Base-by-base conservation (phyloP, 257 asterid species). In the Oldenlandia corymbosa region DNA sequence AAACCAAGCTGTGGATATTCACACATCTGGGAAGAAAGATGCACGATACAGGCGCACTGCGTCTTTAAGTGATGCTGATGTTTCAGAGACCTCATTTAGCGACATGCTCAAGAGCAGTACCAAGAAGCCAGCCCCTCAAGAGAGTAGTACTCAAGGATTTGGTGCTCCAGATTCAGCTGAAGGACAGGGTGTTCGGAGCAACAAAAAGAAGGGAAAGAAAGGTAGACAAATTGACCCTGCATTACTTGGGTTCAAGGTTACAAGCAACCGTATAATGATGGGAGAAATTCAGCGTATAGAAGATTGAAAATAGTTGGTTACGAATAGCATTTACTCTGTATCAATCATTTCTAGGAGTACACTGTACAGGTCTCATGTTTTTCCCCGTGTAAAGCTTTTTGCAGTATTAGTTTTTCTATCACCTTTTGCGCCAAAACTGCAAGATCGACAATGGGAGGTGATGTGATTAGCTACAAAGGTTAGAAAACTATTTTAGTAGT, bases 171-270 rank as follows among this genome's bases (percentile, higher is more conserved):
- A 82, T 51, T 37, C 74, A 7, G 59, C 76, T 0, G 94, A 83
- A 31, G 85, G 75, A 58, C 73, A 77, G 20, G 90, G 82, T 39
- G 68, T 68, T 3, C 82, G 85, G 37, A 80, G 79, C 81, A 76
- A 68, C 81, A 93, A 90, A 73, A 93, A 85, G 92, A 93, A 90
- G 75, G 99, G 99, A 26, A 93, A 90, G 81, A 93, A 90, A 72
- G 99, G 99, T 61, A 83, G 96, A 57, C 99, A 90, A 71, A 93
- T 93, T 0, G 99, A 93, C 56, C 99, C 99, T 3, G 96, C 99
- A 49, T 92, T 93, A 66, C 96, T 93, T 30, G 99, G 99, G 5
- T 93, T 93, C 80, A 93, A 90, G 82, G 99, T 93, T n/a, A 82
- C 95, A 1, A 93, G 99, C 81, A 93, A 93, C 71, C 89, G 99